Conservation (phyloP, 148 eudicot species). For the Bassia scoparia region DNA sequence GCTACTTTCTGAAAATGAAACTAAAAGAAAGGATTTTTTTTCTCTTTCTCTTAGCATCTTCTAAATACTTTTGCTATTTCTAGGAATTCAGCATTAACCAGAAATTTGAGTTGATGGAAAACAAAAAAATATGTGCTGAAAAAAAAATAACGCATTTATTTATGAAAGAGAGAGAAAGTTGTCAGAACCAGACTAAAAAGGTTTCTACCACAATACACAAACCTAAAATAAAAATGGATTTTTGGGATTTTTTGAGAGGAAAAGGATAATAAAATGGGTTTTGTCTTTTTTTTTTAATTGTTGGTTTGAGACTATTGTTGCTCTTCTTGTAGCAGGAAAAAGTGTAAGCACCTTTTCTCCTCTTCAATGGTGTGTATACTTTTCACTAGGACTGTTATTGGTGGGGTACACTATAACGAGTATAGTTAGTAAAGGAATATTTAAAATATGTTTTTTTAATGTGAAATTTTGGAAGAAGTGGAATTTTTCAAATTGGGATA, state of each 20-base stretch:
- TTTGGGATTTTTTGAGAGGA: not conserved
- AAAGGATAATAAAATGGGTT: not conserved
- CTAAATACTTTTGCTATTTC: not conserved
- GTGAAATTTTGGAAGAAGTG: not conserved
- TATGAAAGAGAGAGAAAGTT: conserved; percentile 25
- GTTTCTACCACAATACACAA: not conserved
- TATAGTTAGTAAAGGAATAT: not conserved
- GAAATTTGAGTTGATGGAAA: conserved; percentile 19
- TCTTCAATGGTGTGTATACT: conserved; percentile 17
- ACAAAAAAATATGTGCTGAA: conserved; percentile 12
- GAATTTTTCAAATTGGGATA: conserved; percentile 6
- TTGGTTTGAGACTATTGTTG: conserved; percentile 14
- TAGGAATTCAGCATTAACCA: conserved; percentile 20
- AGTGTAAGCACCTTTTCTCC: conserved; percentile 9
- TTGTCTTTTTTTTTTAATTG: not conserved
- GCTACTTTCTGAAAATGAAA: conserved; percentile 5
- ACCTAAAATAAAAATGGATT: not conserved
- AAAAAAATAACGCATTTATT: conserved; percentile 27
- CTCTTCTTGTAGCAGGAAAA: conserved; percentile 13
- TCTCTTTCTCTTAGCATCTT: conserved; percentile 21
- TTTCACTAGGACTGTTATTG: conserved; percentile 6
- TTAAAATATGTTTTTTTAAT: not conserved
- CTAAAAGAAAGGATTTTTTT: conserved; percentile 11
- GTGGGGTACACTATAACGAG: not conserved
- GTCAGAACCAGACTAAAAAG: no score